Base-by-base conservation (phyloP, 352 stramenopile genomes). In the Globisporangium cederbergense region DNA sequence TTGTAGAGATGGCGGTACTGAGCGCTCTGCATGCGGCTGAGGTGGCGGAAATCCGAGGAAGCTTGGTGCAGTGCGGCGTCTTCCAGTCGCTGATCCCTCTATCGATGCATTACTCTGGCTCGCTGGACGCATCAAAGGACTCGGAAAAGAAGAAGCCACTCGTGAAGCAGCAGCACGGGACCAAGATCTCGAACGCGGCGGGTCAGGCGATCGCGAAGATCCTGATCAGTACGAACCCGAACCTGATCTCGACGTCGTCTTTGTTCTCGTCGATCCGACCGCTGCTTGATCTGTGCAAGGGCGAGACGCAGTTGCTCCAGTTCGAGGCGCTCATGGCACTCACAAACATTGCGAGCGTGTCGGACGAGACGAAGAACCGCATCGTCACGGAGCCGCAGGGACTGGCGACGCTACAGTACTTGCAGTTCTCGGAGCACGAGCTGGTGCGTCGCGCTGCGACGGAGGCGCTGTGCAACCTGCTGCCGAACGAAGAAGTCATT, bases 341-440 rank as follows among this genome's bases (percentile, higher is more conserved):
- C 9, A 99, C 97, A 1, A 99, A 99, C 67, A 90, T 99, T 14
- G 94, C 91, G 40, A 95, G 86, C 20, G 88, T 97, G 20, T 97
- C 90, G 30, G 83, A 98, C 7, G 90, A 98, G 64, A 98, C 96
- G 36, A 98, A 99, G 77, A 89, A 96, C 55, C 85, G 90, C 9
- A 92, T 91, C 25, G 71, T 93, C 0, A 67, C 61, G 0, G 80
- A 91, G 45, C 80, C 83, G 0, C 80, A 95, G 38, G 84, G 80
- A 0, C 64, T 95, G 1, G 87, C 78, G 14, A 93, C 86, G 42
- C 65, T 95, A 14, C 83, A 93, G 64, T 95, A 94, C 57, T 63
- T 95, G 36, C 97, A 98, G 87, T 99, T 99, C 76, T 98, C 90
- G 3, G 96, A 99, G 61, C 95, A 99, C 61, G 88, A 98, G 45